A percentile compares a stretch with the other conserved stretches of the same genome.
Evolutionary conservation across 2,329 filamentous ascomycete species (phyloP).

Genomic region (Arthrobotrys sinensis): DNA sequence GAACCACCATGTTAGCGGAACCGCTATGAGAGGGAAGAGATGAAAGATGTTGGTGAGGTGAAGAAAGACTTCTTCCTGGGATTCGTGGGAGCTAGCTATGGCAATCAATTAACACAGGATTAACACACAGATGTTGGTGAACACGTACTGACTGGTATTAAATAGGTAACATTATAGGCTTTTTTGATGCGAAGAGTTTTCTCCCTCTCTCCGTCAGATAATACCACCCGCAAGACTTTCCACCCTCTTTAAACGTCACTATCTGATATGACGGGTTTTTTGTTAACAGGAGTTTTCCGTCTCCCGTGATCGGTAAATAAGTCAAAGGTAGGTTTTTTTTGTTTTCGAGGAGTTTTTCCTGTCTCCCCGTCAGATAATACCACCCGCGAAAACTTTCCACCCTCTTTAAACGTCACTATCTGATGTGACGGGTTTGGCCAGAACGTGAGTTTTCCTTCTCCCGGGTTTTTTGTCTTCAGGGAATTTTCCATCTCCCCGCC

Average conservation of each 20-base stretch:
- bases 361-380: conserved; percentile 8
- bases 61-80: no score
- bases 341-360: conserved; percentile 7
- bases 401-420: conserved; percentile 8
- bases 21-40: no score
- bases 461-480: background rate
- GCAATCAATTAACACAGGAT: no score
- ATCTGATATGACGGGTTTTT: conserved; percentile 1
- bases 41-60: no score
- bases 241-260: conserved; percentile 10
- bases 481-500: conserved; percentile 11
- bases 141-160: background rate
- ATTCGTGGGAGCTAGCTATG: no score
- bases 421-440: background rate
- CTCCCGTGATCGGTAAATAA: background rate
- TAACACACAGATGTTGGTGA: no score
- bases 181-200: conserved; percentile 1
- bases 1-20: no score
- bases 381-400: background rate
- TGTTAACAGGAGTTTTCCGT: background rate
- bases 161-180: background rate
- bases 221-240: conserved; percentile 4
- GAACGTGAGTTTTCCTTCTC: conserved; percentile 2
- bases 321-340: background rate
- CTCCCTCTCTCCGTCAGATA: background rate